A percentile compares a stretch with the other conserved stretches of the same genome.
Conservation (phyloP, 116 monocot species). For the Phalaenopsis hybrid region DNA sequence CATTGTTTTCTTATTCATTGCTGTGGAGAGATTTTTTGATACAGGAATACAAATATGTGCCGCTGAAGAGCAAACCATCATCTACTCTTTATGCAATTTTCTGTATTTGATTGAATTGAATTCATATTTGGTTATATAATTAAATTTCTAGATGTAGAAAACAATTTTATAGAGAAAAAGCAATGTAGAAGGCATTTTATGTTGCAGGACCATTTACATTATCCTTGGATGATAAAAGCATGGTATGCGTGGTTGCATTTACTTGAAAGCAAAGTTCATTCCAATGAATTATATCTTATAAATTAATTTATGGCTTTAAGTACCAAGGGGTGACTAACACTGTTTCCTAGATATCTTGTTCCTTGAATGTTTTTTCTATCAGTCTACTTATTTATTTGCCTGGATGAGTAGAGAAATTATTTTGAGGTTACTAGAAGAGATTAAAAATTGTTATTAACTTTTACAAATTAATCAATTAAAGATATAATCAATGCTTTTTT, state of each 20-base stretch:
- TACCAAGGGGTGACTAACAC: neutral
- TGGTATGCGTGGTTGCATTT: neutral
- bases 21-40: neutral
- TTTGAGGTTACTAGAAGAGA: neutral
- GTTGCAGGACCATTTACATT: neutral
- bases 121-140: neutral
- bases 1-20: neutral
- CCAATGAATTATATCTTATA: neutral
- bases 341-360: neutral
- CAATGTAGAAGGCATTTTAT: neutral
- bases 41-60: neutral
- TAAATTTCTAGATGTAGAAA: slow-evolving; percentile 1
- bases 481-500: neutral
- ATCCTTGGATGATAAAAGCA: neutral
- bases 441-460: neutral
- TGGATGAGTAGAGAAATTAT: neutral
- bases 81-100: neutral
- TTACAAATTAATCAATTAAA: neutral
- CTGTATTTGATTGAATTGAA: neutral
- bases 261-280: neutral
- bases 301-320: neutral
- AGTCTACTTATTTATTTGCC: neutral
- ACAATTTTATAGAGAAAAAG: neutral
- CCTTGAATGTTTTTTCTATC: neutral
- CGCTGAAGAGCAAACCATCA: neutral